Base-by-base conservation (phyloP, 1,139 yeast species). In the Yamadazyma membranifaciens region DNA sequence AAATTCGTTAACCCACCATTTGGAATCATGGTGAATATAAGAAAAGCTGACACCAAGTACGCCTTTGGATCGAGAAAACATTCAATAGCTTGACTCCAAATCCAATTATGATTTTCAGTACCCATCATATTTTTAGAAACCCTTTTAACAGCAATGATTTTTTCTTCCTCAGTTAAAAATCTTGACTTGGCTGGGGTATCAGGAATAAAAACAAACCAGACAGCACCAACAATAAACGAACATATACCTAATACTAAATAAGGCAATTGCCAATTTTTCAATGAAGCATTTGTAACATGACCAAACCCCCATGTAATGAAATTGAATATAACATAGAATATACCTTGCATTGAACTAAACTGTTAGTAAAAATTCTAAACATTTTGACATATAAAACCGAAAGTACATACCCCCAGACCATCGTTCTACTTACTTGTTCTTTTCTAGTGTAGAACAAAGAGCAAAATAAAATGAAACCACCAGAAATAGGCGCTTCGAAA, bases 231-330 rank as follows among this genome's bases (percentile, higher is more conserved):
- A 47, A 42, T 4, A 46, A 49, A 40, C 47, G 59, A 12, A 58
- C 57, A 28, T 44, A 78, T 64, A 39, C 75, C 74, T 16, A 78
- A 67, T 11, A 75, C 74, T 57, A 75, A 62, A 43, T 69, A 61
- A 24, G 61, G 52, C 53, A 56, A 42, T 49, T 57, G 52, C 65
- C 64, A 51, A 39, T 55, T 40, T 37, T 52, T 37, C 14, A 53
- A 42, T 11, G 59, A 48, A 3, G 52, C 12, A 4, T 56, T 37
- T 14, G 44, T 38, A 4, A 59, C 59, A 45, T 66, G 67, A 9
- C 69, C 68, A 37, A 66, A 52, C 4, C 67, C 71, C 44, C 57
- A 66, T 2, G 63, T 51, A 40, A 57, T 45, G 44, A 65, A 41
- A 40, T 62, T 62, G 44, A 55, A 67, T 31, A 62, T 51, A 47